Base-by-base conservation (phyloP, 148 eudicot species). In the Camellia japonica region DNA sequence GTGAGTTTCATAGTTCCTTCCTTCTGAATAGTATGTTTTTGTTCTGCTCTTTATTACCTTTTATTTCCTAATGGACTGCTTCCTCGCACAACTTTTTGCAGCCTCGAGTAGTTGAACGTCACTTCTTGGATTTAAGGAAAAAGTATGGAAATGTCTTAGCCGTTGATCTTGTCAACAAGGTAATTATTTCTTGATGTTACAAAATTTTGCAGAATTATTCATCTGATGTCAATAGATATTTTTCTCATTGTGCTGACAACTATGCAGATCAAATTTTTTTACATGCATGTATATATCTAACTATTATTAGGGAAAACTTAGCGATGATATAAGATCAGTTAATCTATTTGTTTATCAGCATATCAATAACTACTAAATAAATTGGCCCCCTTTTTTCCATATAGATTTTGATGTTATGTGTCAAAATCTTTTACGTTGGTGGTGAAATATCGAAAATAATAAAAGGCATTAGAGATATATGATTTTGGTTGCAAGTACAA, bases 121-220 rank as follows among this genome's bases (percentile, higher is more conserved):
- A 96, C 87, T 92, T 93, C 70, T 71, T 90, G 87, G 99, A 96
- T 86, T 76, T 96, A 59, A 90, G 95, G 83, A 96, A 93, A 87
- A 89, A 94, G 86, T 96, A 94, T 82, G 98, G 98, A 82, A 89
- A 94, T 83, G 99, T 96, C 74, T 15, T 93, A 69, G 90, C 92
- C 23, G 92, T 88, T 83, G 94, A 96, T 89, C 99, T 96, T 83
- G 93, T 96, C 75, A 96, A 96, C 86, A 89, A 86, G 99, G 99
- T 96, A 83, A 71, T 55, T 54, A 14, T n/a, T 78, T 73, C 67
- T 44, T 74, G 58, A 68, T 73, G 62, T 41, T 75, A 42, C 71
- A 3, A 76, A n/a, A 14, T 79, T 56, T 71, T 59, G 11, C 68
- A 58, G 19, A 54, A 71, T 61, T 46, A 55, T 12, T 79, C 11